Evolutionary conservation across 768 basidiomycete genomes (phyloP).

Genomic region (Melanogaster broomeanus): DNA sequence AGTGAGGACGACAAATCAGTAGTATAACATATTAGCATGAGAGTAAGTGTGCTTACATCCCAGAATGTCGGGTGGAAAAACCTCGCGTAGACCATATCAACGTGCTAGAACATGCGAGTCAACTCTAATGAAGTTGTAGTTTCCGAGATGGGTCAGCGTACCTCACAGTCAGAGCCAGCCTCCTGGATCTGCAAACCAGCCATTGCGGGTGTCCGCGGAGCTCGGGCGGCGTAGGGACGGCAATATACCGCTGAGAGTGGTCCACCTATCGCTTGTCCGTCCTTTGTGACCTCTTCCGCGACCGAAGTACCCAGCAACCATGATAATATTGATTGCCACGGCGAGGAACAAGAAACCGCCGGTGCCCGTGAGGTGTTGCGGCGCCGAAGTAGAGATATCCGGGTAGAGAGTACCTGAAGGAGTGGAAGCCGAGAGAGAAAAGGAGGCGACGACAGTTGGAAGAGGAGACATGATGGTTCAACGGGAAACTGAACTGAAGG

Average conservation of each 20-base stretch:
- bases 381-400: background rate
- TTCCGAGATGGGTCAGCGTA: background rate
- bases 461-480: slow-evolving; percentile 19
- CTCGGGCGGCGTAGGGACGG: slow-evolving; percentile 8
- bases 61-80: slow-evolving; percentile 23
- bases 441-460: slow-evolving; percentile 10
- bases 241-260: slow-evolving; percentile 1
- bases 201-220: background rate
- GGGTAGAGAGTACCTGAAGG: slow-evolving; percentile 2
- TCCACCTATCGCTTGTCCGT: slow-evolving; percentile 4
- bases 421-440: background rate
- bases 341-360: slow-evolving; percentile 16
- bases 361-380: slow-evolving; percentile 6
- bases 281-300: slow-evolving; percentile 3
- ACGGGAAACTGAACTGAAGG: background rate
- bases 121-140: background rate
- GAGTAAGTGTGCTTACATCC: slow-evolving; percentile 9
- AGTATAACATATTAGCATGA: too few species aligned
- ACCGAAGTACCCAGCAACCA: slow-evolving; percentile 14
- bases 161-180: slow-evolving; percentile 9
- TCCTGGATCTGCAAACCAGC: slow-evolving; percentile 9
- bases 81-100: slow-evolving; percentile 22
- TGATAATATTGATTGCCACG: slow-evolving; percentile 13
- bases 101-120: slow-evolving; percentile 4
- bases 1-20: background rate